Conservation (phyloP, 1,139 yeast species). For the Suhomyces wounanorum region DNA sequence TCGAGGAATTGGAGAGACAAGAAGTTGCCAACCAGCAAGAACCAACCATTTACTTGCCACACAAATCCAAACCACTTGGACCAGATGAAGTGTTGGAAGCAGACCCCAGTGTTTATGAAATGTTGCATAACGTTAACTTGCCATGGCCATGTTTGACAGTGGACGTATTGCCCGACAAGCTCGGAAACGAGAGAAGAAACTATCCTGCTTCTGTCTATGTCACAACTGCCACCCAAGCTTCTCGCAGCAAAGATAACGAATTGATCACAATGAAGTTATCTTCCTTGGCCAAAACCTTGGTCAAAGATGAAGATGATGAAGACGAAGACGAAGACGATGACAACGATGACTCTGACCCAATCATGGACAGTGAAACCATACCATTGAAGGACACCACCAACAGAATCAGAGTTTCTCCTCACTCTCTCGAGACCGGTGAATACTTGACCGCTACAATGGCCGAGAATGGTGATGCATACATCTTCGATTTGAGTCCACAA, state of each 20-base stretch:
- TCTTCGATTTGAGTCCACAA: slow-evolving; percentile 81
- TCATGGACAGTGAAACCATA: slow-evolving; percentile 78
- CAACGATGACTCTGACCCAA: slow-evolving; percentile 69
- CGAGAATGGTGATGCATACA: slow-evolving; percentile 86
- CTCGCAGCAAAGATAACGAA: slow-evolving; percentile 84
- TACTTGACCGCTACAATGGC: slow-evolving; percentile 85
- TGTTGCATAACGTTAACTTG: slow-evolving; percentile 90
- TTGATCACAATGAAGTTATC: slow-evolving; percentile 81
- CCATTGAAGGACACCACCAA: slow-evolving; percentile 85
- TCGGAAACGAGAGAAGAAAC: slow-evolving; percentile 85
- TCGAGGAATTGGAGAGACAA: slow-evolving; percentile 28
- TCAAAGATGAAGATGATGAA: slow-evolving; percentile 73
- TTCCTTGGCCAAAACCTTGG: slow-evolving; percentile 80
- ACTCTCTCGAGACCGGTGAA: slow-evolving; percentile 74
- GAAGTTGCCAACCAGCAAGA: slow-evolving; percentile 31
- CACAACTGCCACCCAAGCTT: slow-evolving; percentile 94
- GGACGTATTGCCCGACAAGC: slow-evolving; percentile 81
- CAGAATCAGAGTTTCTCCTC: slow-evolving; percentile 84
- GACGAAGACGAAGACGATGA: slow-evolving; percentile 72
- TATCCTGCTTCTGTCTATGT: slow-evolving; percentile 87
- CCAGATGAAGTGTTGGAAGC: slow-evolving; percentile 97
- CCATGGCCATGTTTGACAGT: slow-evolving; percentile 98
- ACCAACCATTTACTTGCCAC: slow-evolving; percentile 73
- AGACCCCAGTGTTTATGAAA: slow-evolving; percentile 92
- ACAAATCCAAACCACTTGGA: slow-evolving; percentile 83